Evolutionary conservation across 768 basidiomycete species (phyloP).

Genomic region (Porpolomopsis calyptriformis): DNA sequence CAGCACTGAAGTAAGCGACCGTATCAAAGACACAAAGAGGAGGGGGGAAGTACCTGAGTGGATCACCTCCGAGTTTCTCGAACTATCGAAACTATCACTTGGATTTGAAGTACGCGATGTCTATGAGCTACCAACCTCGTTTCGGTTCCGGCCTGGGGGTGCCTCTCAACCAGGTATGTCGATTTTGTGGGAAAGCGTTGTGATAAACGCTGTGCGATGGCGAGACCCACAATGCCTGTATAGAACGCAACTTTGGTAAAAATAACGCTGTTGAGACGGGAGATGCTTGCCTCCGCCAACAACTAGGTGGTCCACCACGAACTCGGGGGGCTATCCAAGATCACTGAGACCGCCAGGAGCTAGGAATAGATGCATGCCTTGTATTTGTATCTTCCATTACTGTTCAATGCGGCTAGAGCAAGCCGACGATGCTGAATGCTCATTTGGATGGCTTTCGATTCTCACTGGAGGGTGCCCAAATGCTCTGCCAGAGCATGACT

Average conservation of each 20-base stretch:
- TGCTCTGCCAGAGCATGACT: too few species aligned
- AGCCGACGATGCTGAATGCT: slow-evolving; percentile 40
- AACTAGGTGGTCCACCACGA: slow-evolving; percentile 70
- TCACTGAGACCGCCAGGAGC: not conserved
- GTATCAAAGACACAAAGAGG: not conserved
- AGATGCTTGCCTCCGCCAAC: slow-evolving; percentile 66
- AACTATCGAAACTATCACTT: slow-evolving; percentile 43
- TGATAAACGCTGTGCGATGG: slow-evolving; percentile 68
- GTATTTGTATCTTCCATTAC: slow-evolving; percentile 45
- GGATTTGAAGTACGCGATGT: not conserved
- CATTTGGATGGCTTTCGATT: too few species aligned
- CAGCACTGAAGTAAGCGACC: not conserved
- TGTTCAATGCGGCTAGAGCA: slow-evolving; percentile 45
- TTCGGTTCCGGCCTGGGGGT: slow-evolving; percentile 68
- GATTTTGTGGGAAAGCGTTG: slow-evolving; percentile 54
- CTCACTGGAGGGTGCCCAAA: too few species aligned
- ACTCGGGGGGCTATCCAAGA: slow-evolving; percentile 46
- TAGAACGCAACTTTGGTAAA: not conserved
- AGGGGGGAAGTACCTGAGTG: slow-evolving; percentile 54
- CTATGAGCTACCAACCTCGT: slow-evolving; percentile 44
- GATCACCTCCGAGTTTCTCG: slow-evolving; percentile 90
- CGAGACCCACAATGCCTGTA: slow-evolving; percentile 77
- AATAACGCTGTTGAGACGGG: not conserved
- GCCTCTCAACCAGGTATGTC: slow-evolving; percentile 76
- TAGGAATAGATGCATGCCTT: slow-evolving; percentile 34